These are phyloP conservation scores for Paralagenidium karlingii DNA, from an alignment of 352 stramenopile genomes.

Conservation along the genomic window DNA sequence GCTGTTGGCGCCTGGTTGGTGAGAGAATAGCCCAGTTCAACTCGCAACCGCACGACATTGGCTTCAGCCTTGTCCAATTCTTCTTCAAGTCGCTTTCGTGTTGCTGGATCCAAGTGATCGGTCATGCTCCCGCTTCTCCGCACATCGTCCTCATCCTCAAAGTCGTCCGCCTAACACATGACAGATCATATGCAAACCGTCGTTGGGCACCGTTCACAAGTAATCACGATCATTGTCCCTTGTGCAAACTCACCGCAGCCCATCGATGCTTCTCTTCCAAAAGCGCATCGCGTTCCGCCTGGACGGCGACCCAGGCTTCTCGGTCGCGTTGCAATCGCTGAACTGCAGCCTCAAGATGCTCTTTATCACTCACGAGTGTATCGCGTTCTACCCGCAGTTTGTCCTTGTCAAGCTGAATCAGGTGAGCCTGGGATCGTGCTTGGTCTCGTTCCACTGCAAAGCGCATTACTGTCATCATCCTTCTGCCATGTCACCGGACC, in stretches of 20 bases:
- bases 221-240: background rate
- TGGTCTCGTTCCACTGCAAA: constrained; percentile 52
- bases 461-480: too few species aligned
- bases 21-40: constrained; percentile 61
- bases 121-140: constrained; percentile 9
- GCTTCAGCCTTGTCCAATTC: constrained; percentile 66
- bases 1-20: constrained; percentile 62
- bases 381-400: constrained; percentile 13
- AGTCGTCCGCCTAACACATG: constrained; percentile 39
- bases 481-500: too few species aligned
- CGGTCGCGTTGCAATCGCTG: constrained; percentile 64
- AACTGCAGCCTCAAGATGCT: background rate
- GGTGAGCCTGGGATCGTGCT: constrained; percentile 46
- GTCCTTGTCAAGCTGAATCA: constrained; percentile 52
- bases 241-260: constrained; percentile 35
- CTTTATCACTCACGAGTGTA: background rate
- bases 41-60: constrained; percentile 46
- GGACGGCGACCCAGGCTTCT: constrained; percentile 61
- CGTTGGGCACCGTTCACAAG: background rate
- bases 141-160: constrained; percentile 16
- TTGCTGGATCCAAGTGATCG: constrained; percentile 38
- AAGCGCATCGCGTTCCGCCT: constrained; percentile 61
- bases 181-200: background rate
- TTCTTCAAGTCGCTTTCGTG: constrained; percentile 37
- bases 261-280: constrained; percentile 78